Conservation (phyloP, 495 filamentous ascomycete species). For the Penicillium antarcticum region DNA sequence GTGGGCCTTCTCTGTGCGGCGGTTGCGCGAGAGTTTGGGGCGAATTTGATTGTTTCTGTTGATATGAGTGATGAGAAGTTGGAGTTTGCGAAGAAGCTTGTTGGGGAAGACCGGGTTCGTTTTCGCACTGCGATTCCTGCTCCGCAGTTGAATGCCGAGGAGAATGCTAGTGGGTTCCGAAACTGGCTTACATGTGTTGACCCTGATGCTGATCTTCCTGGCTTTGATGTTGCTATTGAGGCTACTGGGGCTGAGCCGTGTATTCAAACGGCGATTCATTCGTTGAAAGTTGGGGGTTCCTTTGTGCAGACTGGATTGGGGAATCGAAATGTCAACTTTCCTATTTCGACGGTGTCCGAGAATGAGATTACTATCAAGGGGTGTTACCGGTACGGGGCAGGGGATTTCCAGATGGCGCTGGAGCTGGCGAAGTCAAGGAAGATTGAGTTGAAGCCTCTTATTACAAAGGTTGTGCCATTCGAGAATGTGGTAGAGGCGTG, state of each 20-base stretch:
- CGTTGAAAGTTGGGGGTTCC: constrained; percentile 66
- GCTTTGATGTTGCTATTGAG: constrained; percentile 79
- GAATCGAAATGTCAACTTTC: constrained; percentile 70
- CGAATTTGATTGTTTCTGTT: constrained; percentile 66
- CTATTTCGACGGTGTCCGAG: constrained; percentile 73
- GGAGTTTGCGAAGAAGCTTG: constrained; percentile 65
- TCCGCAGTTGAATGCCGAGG: constrained; percentile 15
- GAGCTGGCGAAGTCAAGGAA: constrained; percentile 60
- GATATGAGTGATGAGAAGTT: constrained; percentile 71
- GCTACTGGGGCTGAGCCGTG: constrained; percentile 75
- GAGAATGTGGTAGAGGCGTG: constrained; percentile 74
- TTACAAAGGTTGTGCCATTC: constrained; percentile 68
- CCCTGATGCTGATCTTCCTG: constrained; percentile 24
- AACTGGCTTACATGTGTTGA: not conserved
- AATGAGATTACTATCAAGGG: constrained; percentile 82
- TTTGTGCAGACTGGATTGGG: constrained; percentile 89
- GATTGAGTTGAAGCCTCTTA: constrained; percentile 67
- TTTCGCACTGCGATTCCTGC: constrained; percentile 27
- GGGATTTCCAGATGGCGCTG: constrained; percentile 77
- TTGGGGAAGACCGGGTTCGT: constrained; percentile 47
- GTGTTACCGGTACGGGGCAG: constrained; percentile 77
- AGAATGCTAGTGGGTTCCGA: constrained; percentile 30
- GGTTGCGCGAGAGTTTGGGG: constrained; percentile 76
- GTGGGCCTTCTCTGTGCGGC: constrained; percentile 79
- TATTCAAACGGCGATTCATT: constrained; percentile 72